Conservation (phyloP, 2,329 filamentous ascomycete genomes). For the Fusarium musae region DNA sequence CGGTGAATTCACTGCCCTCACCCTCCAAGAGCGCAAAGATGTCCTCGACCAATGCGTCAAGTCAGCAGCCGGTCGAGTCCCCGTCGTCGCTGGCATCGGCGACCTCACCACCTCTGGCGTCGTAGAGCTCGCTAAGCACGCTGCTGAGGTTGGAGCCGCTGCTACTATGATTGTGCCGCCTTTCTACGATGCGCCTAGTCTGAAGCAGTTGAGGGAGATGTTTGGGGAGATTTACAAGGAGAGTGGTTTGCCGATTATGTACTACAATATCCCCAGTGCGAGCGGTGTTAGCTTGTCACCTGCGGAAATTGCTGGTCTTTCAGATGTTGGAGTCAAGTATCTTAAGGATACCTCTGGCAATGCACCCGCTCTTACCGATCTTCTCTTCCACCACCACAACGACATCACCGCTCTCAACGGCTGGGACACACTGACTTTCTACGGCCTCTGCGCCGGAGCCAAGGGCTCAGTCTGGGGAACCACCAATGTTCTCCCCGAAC, state of each 20-base stretch:
- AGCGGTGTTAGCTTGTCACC: slow-evolving; percentile 56
- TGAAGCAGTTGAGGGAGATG: slow-evolving; percentile 50
- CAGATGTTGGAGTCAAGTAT: slow-evolving; percentile 59
- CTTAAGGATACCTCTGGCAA: slow-evolving; percentile 65
- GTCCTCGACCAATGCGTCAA: slow-evolving; percentile 51
- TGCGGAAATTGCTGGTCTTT: slow-evolving; percentile 55
- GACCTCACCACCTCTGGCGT: slow-evolving; percentile 51
- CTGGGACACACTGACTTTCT: slow-evolving; percentile 65
- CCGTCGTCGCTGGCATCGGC: slow-evolving; percentile 58
- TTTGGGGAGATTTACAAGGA: slow-evolving; percentile 54
- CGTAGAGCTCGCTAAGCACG: slow-evolving; percentile 48
- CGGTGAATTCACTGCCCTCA: slow-evolving; percentile 60
- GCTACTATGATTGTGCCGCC: slow-evolving; percentile 62
- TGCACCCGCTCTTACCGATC: slow-evolving; percentile 59
- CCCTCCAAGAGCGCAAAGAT: slow-evolving; percentile 57
- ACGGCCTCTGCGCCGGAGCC: slow-evolving; percentile 60
- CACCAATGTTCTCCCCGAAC: slow-evolving; percentile 61
- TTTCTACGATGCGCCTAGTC: slow-evolving; percentile 58
- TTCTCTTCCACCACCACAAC: slow-evolving; percentile 55
- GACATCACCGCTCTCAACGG: slow-evolving; percentile 62
- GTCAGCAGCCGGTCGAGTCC: slow-evolving; percentile 53
- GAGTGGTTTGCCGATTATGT: slow-evolving; percentile 57
- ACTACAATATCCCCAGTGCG: slow-evolving; percentile 63
- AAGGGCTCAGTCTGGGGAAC: slow-evolving; percentile 63
- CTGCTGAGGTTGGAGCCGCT: slow-evolving; percentile 49